phyloP scores from a whole-genome alignment of 1,284 basidiomycete species.

The Leccinum cinnamomeum region DNA sequence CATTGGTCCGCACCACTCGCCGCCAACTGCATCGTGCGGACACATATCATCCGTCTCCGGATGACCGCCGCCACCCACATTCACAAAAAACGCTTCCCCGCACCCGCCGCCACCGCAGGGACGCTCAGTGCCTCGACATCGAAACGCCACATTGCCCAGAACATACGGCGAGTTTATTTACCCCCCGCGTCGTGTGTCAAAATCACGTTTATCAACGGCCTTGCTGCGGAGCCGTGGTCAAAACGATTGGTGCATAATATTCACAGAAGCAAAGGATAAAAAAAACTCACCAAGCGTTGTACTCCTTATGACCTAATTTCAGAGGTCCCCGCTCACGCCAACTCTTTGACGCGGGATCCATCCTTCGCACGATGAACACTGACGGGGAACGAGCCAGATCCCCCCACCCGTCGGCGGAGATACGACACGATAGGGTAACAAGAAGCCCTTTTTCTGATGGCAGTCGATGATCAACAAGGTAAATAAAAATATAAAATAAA shows the following conservation, averaged over 20 bases:
- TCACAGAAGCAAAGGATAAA: background rate
- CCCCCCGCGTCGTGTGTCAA: constrained; percentile 13
- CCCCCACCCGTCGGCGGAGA: constrained; percentile 21
- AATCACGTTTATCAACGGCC: constrained; percentile 9
- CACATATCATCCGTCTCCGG: constrained; percentile 2
- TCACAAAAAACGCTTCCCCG: constrained; percentile 18
- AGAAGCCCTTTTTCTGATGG: background rate
- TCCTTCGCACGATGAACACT: background rate
- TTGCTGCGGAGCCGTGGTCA: constrained; percentile 1
- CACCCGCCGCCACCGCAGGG: constrained; percentile 31
- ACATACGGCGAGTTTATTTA: constrained; percentile 9
- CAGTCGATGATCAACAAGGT: constrained; percentile 1
- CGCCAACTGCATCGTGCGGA: background rate
- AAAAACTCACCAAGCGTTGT: background rate
- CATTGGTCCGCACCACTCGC: background rate
- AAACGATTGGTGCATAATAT: background rate
- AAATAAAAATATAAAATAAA: background rate
- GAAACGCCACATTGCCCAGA: constrained; percentile 11
- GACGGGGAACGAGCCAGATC: constrained; percentile 11
- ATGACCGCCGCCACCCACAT: constrained; percentile 6
- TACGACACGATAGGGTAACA: constrained; percentile 11
- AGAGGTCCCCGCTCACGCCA: no score
- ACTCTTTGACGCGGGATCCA: background rate
- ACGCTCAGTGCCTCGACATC: constrained; percentile 2
- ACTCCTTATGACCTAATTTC: background rate